Conservation (phyloP, 1,139 yeast genomes). For the Saccharomyces pastorianus region DNA sequence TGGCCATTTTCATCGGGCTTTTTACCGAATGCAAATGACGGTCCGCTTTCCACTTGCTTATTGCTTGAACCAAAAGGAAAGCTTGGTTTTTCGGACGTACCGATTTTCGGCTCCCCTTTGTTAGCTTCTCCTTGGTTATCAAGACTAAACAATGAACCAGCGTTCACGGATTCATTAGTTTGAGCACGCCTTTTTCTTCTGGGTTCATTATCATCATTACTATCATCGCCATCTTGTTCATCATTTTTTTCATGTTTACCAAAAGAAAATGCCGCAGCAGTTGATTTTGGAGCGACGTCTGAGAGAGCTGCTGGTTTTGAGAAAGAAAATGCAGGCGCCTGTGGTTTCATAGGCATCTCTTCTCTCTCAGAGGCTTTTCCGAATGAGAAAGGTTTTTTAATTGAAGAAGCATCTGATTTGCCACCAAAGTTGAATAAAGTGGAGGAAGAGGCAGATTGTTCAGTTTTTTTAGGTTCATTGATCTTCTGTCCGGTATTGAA, state of each 20-base stretch:
- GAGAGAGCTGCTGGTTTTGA: neutral
- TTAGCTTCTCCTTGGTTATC: neutral
- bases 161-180: constrained; percentile 1
- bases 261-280: constrained; percentile 2
- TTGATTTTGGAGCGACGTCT: neutral
- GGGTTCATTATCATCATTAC: constrained; percentile 6
- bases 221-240: neutral
- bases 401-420: neutral
- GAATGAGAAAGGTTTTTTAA: neutral
- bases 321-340: neutral
- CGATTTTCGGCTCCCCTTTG: neutral
- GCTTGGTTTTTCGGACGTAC: neutral
- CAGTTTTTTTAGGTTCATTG: neutral
- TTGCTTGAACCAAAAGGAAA: neutral
- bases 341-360: neutral
- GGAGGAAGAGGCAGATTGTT: neutral
- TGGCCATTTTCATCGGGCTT: neutral
- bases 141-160: neutral
- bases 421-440: neutral
- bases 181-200: constrained; percentile 10
- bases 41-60: neutral
- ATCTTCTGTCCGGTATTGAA: neutral
- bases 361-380: neutral
- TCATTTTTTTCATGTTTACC: neutral
- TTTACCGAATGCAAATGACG: neutral